Evolutionary conservation across 208 protist genomes (phyloP).

Genomic region (Leishmania turanica): DNA sequence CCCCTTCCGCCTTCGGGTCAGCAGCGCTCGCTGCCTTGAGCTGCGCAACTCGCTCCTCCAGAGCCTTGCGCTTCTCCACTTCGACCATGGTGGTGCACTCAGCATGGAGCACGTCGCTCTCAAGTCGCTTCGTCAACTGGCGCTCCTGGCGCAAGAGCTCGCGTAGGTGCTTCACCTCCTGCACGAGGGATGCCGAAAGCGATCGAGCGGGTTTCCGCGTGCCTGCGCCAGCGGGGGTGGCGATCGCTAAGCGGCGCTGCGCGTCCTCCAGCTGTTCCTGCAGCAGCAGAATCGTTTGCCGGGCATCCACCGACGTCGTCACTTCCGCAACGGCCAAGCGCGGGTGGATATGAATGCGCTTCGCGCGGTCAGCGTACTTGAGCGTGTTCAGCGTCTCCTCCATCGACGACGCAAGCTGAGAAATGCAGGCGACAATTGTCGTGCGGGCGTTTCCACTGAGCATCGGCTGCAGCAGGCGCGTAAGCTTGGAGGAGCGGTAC

Average conservation of each 20-base stretch:
- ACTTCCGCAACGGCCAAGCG: constrained; percentile 47
- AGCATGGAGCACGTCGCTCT: constrained; percentile 85
- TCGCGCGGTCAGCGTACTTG: constrained; percentile 96
- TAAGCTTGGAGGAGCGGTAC: constrained; percentile 96
- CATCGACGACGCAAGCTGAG: constrained; percentile 83
- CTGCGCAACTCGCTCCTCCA: constrained; percentile 51
- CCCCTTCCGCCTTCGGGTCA: not conserved
- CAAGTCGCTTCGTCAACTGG: constrained; percentile 56
- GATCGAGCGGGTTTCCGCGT: not conserved
- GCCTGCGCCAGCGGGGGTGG: not conserved
- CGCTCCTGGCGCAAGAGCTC: constrained; percentile 50
- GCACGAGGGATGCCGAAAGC: not conserved
- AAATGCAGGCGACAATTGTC: constrained; percentile 95
- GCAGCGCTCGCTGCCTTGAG: constrained; percentile 29
- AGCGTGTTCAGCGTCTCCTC: constrained; percentile 97
- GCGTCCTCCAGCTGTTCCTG: constrained; percentile 63
- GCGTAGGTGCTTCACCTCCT: constrained; percentile 25
- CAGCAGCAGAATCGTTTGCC: constrained; percentile 64
- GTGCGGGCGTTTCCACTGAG: constrained; percentile 92
- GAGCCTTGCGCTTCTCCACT: constrained; percentile 68
- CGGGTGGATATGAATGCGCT: constrained; percentile 92
- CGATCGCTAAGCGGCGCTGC: constrained; percentile 35
- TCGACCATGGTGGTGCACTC: constrained; percentile 86
- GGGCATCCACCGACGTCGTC: constrained; percentile 42
- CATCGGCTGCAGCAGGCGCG: constrained; percentile 94